phyloP scores from a whole-genome alignment of 2,329 filamentous ascomycete species.

The Teratosphaeria gauchensis region DNA sequence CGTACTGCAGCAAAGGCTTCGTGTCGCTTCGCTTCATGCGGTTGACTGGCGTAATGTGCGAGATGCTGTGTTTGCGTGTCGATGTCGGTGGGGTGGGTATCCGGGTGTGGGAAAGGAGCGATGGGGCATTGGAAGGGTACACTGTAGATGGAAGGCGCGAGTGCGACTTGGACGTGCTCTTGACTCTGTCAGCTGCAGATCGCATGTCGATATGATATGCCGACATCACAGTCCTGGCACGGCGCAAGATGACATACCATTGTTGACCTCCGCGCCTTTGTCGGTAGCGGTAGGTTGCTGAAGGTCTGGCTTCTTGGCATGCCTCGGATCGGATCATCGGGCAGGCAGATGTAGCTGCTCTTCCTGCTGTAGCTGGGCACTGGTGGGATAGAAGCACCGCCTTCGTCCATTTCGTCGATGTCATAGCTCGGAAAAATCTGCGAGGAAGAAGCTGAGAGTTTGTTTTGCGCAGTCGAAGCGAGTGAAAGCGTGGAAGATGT shows the following conservation, averaged over 20 bases:
- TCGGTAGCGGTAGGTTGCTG: constrained; percentile 26
- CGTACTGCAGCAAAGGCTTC: constrained; percentile 20
- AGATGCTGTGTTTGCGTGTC: constrained; percentile 17
- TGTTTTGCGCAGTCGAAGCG: constrained; percentile 4
- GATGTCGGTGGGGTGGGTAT: constrained; percentile 16
- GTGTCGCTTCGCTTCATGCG: constrained; percentile 25
- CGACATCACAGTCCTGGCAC: too few relatives aligned
- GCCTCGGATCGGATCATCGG: constrained; percentile 23
- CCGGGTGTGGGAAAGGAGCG: constrained; percentile 10
- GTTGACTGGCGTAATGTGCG: constrained; percentile 9
- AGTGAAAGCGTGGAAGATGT: constrained; percentile 15
- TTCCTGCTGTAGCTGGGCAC: constrained; percentile 9
- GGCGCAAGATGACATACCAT: constrained; percentile 3
- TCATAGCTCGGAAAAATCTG: constrained; percentile 3
- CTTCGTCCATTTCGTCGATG: constrained; percentile 3
- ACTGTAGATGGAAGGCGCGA: constrained; percentile 15
- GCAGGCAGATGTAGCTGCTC: constrained; percentile 25
- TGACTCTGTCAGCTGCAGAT: background rate
- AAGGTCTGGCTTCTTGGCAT: constrained; percentile 28
- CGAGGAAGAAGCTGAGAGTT: constrained; percentile 2
- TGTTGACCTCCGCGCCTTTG: constrained; percentile 10
- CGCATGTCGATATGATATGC: too few relatives aligned
- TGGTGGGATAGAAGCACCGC: constrained; percentile 3
- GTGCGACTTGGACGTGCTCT: constrained; percentile 17
- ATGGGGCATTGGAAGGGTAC: constrained; percentile 3